Percentiles rank a stretch among this genome's conserved stretches.
Conservation (phyloP, 2,329 filamentous ascomycete species). For the Neofusicoccum sp. region DNA sequence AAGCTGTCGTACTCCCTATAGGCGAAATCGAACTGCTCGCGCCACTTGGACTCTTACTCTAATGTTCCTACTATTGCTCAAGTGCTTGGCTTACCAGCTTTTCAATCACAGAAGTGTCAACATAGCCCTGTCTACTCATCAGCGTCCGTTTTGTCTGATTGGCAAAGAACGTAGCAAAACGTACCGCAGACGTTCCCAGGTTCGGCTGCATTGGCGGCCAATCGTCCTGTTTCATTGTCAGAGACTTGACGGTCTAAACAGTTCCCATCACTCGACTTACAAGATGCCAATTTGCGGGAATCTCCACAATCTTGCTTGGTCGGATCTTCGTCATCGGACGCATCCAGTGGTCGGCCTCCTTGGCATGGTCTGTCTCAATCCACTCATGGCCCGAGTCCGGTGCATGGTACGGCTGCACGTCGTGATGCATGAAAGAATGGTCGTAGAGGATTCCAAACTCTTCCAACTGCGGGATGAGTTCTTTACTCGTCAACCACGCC, state of each 20-base stretch:
- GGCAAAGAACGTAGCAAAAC: not conserved
- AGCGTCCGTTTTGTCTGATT: not conserved
- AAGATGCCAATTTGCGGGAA: constrained; percentile 47
- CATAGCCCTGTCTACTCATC: constrained; percentile 37
- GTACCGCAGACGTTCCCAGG: constrained; percentile 18
- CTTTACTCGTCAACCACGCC: constrained; percentile 40
- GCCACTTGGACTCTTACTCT: constrained; percentile 31
- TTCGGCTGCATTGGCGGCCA: constrained; percentile 45
- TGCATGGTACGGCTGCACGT: constrained; percentile 42
- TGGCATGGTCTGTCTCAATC: constrained; percentile 31
- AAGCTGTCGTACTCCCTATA: constrained; percentile 48
- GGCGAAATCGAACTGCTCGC: constrained; percentile 47
- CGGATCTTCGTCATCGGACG: constrained; percentile 34
- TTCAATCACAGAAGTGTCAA: constrained; percentile 44
- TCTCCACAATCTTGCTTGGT: constrained; percentile 41
- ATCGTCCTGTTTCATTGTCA: constrained; percentile 36
- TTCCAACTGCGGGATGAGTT: constrained; percentile 42
- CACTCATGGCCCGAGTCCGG: constrained; percentile 28
- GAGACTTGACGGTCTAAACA: not conserved
- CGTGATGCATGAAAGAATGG: constrained; percentile 51
- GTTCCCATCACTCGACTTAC: not conserved
- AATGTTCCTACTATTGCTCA: no score
- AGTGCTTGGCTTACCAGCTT: constrained; percentile 23
- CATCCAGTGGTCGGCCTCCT: constrained; percentile 40
- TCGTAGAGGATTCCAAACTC: constrained; percentile 47